Base-by-base conservation (phyloP, 179 eudicot species). In the Gypsophila paniculata region DNA sequence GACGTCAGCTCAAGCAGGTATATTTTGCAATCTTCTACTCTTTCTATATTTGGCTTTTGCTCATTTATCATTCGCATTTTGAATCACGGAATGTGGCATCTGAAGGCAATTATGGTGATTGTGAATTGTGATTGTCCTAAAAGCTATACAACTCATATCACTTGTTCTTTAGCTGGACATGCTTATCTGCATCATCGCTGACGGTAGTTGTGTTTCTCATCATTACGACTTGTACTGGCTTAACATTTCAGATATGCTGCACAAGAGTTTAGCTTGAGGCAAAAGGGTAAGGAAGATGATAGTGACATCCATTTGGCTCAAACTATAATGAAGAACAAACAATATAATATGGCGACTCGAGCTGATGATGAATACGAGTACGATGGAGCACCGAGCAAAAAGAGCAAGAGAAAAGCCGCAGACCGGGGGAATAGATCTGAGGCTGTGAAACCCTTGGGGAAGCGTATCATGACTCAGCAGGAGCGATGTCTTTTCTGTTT, bases 291-390 rank as follows among this genome's bases (percentile, higher is more conserved):
- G 62, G 97, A 89, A 82, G 96, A 91, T 49, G 91, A 91, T 75
- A 80, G 87, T 67, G 97, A 94, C 76, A 67, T 79, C 73, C 83
- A 88, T 84, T 84, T 94, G 67, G 97, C 96, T 78, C 87, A 83
- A 61, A 83, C 48, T 3, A 91, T 94, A 74, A 82, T 81, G 83
- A 90, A 84, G 38, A 91, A 91, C 76, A 81, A 84, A 39, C 73
- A 71, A 53, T 94, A 72, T 77, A 89, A 81, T 57, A 29, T 78
- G 63, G 77, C 86, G 52, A 79, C 81, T 69, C 88, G 66, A 75
- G 97, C 94, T 53, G 99, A 94, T 79, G 97, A 89, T 78, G 97
- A 94, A 81, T 94, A 94, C 78, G 99, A 94, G 77, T 88, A 77
- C 78, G 96, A 88, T 66, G 96, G 82, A 55, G 91, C 85, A 25